A percentile compares a stretch with the other conserved stretches of the same genome.
Evolutionary conservation across 805 yeast genomes (phyloP).

Genomic region (Candida golubevii): DNA sequence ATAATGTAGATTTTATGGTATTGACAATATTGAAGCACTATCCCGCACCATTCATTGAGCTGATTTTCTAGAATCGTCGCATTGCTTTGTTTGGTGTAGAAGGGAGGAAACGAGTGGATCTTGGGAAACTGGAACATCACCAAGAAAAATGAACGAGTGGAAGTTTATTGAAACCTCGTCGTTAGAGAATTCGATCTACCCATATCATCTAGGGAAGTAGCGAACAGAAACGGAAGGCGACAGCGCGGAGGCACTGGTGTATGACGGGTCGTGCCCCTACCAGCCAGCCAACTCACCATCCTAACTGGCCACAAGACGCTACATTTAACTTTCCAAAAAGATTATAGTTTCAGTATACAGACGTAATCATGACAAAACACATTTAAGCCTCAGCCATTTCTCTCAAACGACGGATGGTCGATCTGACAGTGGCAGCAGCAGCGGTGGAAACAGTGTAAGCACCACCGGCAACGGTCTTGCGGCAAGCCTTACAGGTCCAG

Average conservation of each 20-base stretch:
- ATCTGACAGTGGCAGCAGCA: constrained; percentile 99
- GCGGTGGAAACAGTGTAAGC: constrained; percentile 99
- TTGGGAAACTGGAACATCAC: constrained; percentile 35
- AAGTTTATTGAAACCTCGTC: not conserved
- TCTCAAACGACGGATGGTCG: constrained; percentile 99
- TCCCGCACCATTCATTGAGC: constrained; percentile 67
- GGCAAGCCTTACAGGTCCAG: constrained; percentile 96
- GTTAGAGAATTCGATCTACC: too few species aligned
- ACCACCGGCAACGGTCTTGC: constrained; percentile 99
- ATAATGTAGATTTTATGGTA: constrained; percentile 38
- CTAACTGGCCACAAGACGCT: not conserved
- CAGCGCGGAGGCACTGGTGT: too few species aligned
- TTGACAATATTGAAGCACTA: constrained; percentile 61
- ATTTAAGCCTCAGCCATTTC: constrained; percentile 98
- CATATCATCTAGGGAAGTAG: too few species aligned
- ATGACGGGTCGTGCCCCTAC: too few species aligned
- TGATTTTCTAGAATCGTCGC: constrained; percentile 74
- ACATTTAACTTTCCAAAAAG: not conserved
- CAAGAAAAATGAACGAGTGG: not conserved
- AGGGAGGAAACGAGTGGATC: constrained; percentile 72
- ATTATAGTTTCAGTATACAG: constrained; percentile 13
- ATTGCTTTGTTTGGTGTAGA: constrained; percentile 87
- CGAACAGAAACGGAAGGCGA: too few species aligned
- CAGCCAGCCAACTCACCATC: too few species aligned
- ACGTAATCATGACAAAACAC: constrained; percentile 9